Evolutionary conservation across 2,329 filamentous ascomycete genomes (phyloP), one percentile per base, ranked within the genome.

Genomic region (Colletotrichum filicis): DNA sequence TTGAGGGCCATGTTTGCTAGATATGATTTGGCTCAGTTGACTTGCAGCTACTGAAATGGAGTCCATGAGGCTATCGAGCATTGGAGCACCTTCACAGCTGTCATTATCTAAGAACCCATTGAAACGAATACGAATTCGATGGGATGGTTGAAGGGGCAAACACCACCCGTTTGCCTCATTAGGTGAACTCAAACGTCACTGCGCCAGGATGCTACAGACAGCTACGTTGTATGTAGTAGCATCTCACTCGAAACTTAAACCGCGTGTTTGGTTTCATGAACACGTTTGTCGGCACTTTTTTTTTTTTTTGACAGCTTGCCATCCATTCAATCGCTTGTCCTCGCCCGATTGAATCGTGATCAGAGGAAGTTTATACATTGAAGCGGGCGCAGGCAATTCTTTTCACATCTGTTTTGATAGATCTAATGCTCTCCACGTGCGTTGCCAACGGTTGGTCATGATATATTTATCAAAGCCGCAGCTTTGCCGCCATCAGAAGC

Each of bases 61-160:
- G 4, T 19, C 7, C n/a, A 5, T 19, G n/a, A 46, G 1, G 24
- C 16, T 8, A 30, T 22, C 24, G 5, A 19, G 37, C 37, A 42
- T 16, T 19, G 16, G 16, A 19, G 5, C 14, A 42, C 37, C 14
- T 42, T 19, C 37, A 3, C 37, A 19, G 9, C 37, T 8, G 42
- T 8, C 12, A 26, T 53, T 53, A 37, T 35, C n/a, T 32, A 58
- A 24, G 28, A 7, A 19, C 26, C 37, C 35, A 8, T 26, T 9
- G 28, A 14, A 62, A 69, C 70, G 66, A 73, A 73, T 65, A 73
- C 70, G 70, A 70, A 70, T 22, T 65, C 70, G 66, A 30, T 24
- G 42, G 37, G 24, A 35, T 63, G 24, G 64, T 42, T 59, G 22
- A 55, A 37, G 59, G 37, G 24, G n/a, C 59, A 26, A 68, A 46